These are phyloP conservation scores for Ramularia endophylla DNA, from an alignment of 2,329 filamentous ascomycete genomes.

Conservation along the genomic window DNA sequence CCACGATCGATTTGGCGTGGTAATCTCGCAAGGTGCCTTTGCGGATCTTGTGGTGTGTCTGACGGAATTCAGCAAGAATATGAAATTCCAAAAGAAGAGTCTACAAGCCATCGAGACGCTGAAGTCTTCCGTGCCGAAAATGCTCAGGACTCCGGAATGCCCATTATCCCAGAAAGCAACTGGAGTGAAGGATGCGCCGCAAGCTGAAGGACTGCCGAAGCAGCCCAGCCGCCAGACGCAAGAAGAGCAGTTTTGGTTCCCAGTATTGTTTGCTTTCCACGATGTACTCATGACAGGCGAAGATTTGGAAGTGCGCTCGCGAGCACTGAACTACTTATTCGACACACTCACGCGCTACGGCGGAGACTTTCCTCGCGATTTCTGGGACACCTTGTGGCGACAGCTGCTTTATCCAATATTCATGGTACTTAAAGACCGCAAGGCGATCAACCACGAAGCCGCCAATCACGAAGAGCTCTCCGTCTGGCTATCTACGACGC, in stretches of 20 bases:
- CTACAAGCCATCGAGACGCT: slow-evolving; percentile 91
- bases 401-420: slow-evolving; percentile 98
- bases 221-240: slow-evolving; percentile 75
- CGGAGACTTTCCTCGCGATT: slow-evolving; percentile 83
- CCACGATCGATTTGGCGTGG: slow-evolving; percentile 88
- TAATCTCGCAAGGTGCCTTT: slow-evolving; percentile 94
- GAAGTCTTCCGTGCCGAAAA: slow-evolving; percentile 87
- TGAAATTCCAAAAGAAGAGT: slow-evolving; percentile 97
- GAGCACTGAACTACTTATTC: slow-evolving; percentile 92
- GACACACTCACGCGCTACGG: slow-evolving; percentile 87
- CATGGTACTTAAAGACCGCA: slow-evolving; percentile 82
- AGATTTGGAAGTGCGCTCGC: slow-evolving; percentile 86
- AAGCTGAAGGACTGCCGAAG: slow-evolving; percentile 49
- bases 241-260: slow-evolving; percentile 98
- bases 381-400: slow-evolving; percentile 98
- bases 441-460: slow-evolving; percentile 93
- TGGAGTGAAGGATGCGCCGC: slow-evolving; percentile 38
- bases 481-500: slow-evolving; percentile 97
- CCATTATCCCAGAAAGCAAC: slow-evolving; percentile 67
- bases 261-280: slow-evolving; percentile 95
- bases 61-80: slow-evolving; percentile 98
- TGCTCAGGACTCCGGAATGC: slow-evolving; percentile 94
- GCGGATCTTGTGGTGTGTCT: slow-evolving; percentile 93
- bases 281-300: slow-evolving; percentile 99
- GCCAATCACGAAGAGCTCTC: slow-evolving; percentile 95